Evolutionary conservation across 2,329 filamentous ascomycete genomes (phyloP).

Genomic region (Pseudocercospora fuligena): DNA sequence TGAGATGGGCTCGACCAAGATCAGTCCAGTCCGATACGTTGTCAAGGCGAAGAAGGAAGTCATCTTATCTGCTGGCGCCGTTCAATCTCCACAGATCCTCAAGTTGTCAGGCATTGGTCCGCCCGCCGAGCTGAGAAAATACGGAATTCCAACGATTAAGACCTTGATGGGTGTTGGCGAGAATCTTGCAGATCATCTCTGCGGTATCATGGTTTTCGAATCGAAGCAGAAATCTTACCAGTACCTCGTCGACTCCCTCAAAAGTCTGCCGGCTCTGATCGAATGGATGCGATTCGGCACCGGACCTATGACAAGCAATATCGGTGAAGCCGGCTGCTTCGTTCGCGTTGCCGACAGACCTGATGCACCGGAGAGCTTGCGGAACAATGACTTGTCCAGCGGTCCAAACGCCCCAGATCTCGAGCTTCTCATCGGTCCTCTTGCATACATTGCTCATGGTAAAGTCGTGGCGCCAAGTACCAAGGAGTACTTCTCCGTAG

Average conservation of each 20-base stretch:
- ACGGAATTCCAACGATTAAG: conserved; percentile 61
- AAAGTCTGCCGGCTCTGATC: conserved; percentile 24
- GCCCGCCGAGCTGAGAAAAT: conserved; percentile 57
- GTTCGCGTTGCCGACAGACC: conserved; percentile 17
- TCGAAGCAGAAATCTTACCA: conserved; percentile 33
- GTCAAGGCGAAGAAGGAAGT: conserved; percentile 45
- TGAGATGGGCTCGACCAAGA: conserved; percentile 24
- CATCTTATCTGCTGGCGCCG: conserved; percentile 46
- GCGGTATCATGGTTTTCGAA: conserved; percentile 43
- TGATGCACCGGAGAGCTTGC: conserved; percentile 22
- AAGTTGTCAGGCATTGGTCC: conserved; percentile 64
- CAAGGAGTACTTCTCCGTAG: conserved; percentile 20
- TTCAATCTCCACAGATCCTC: conserved; percentile 55
- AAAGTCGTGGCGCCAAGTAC: conserved; percentile 7
- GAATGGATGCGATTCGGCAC: conserved; percentile 26
- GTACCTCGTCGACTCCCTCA: conserved; percentile 20
- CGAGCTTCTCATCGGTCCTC: conserved; percentile 23
- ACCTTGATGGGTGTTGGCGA: conserved; percentile 65
- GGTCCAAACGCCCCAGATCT: conserved; percentile 21
- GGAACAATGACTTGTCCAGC: conserved; percentile 17
- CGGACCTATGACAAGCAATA: conserved; percentile 26
- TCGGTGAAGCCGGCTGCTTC: conserved; percentile 23
- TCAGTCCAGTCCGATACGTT: conserved; percentile 25
- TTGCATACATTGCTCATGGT: conserved; percentile 27
- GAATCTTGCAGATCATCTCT: conserved; percentile 63